Conservation (phyloP, 2,329 filamentous ascomycete species). For the Sporothrix mexicana region DNA sequence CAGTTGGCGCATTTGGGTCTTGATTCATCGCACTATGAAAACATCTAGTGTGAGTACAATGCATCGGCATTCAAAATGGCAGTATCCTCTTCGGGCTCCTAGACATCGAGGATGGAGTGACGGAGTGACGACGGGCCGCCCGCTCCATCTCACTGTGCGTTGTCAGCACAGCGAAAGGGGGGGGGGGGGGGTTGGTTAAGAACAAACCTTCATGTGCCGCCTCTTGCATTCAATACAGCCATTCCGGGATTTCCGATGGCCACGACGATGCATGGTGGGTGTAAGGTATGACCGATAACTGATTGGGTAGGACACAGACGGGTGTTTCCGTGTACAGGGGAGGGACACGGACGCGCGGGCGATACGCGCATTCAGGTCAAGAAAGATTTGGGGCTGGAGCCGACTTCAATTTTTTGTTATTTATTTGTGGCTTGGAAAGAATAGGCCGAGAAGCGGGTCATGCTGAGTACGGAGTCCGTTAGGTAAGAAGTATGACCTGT, state of each 20-base stretch:
- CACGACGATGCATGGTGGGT: constrained; percentile 34
- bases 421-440: background rate
- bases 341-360: background rate
- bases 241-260: constrained; percentile 44
- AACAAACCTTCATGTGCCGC: constrained; percentile 43
- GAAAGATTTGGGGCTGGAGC: background rate
- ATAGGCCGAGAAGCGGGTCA: no score
- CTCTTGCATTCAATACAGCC: constrained; percentile 46
- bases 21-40: constrained; percentile 43
- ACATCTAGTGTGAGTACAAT: background rate
- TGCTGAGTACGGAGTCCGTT: background rate
- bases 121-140: background rate
- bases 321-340: constrained; percentile 3
- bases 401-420: background rate
- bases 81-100: background rate
- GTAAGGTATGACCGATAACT: background rate
- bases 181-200: background rate
- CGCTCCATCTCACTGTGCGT: background rate
- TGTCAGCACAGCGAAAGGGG: no score
- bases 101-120: background rate
- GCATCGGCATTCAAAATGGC: background rate
- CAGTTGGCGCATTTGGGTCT: constrained; percentile 44
- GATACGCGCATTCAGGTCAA: constrained; percentile 32
- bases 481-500: background rate
- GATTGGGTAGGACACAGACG: constrained; percentile 6